Evolutionary conservation across 495 filamentous ascomycete species (phyloP).

Genomic region (Penicillium diatomitis): DNA sequence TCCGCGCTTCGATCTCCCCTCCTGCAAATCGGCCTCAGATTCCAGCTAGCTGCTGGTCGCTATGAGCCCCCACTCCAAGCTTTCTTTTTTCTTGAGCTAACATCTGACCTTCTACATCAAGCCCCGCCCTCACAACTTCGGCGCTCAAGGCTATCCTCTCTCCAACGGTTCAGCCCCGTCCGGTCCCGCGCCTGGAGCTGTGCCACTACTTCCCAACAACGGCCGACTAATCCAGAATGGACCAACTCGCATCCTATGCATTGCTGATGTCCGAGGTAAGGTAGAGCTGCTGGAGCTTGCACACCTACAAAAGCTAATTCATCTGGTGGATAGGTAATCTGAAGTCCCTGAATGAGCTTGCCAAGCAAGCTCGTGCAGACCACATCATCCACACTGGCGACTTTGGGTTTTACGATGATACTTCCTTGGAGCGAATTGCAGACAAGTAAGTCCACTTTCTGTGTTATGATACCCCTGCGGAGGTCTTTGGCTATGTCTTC

Average conservation of each 20-base stretch:
- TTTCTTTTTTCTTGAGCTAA: not conserved
- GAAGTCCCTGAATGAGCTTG: slow-evolving; percentile 90
- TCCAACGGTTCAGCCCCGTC: slow-evolving; percentile 36
- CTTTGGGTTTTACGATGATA: slow-evolving; percentile 98
- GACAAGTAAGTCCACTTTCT: slow-evolving; percentile 72
- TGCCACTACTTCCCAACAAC: slow-evolving; percentile 55
- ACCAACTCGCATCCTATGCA: slow-evolving; percentile 78
- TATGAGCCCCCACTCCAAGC: not conserved
- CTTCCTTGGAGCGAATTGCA: slow-evolving; percentile 91
- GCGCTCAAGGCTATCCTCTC: slow-evolving; percentile 41
- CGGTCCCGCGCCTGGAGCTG: slow-evolving; percentile 42
- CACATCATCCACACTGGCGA: slow-evolving; percentile 98
- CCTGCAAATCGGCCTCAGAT: slow-evolving; percentile 5
- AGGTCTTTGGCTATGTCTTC: no score
- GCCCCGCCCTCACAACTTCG: slow-evolving; percentile 42
- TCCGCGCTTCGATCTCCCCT: slow-evolving; percentile 10
- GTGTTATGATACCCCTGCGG: not conserved
- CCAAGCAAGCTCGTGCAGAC: slow-evolving; percentile 84
- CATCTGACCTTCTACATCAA: slow-evolving; percentile 7
- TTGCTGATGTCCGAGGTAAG: slow-evolving; percentile 96
- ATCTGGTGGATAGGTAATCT: slow-evolving; percentile 63
- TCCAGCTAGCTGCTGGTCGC: slow-evolving; percentile 4
- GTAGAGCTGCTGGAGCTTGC: not conserved
- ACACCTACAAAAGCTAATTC: slow-evolving; percentile 7
- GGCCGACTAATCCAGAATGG: slow-evolving; percentile 75